Percentiles rank a stretch among this genome's conserved stretches.
These are phyloP conservation scores for Pythium aristosporum DNA, from an alignment of 352 stramenopile species.

Conservation along the genomic window DNA sequence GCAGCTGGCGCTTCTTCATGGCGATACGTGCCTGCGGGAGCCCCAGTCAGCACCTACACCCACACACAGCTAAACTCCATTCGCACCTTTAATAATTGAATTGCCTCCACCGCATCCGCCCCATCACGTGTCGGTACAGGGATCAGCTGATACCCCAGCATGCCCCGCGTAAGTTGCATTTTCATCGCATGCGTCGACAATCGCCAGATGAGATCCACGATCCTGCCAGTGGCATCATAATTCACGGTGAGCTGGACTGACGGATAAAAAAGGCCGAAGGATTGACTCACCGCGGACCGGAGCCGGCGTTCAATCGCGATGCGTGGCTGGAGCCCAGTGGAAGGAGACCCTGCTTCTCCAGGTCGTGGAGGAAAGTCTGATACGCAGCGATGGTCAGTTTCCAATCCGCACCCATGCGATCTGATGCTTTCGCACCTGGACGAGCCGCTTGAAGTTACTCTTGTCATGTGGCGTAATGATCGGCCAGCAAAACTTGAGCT, in stretches of 20 bases:
- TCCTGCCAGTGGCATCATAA: constrained; percentile 21
- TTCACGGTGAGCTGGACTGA: not conserved
- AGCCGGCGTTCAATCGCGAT: constrained; percentile 52
- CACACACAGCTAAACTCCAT: not conserved
- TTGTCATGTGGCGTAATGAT: constrained; percentile 58
- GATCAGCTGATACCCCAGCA: constrained; percentile 15
- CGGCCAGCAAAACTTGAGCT: constrained; percentile 58
- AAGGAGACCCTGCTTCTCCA: constrained; percentile 45
- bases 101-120: constrained; percentile 25
- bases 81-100: constrained; percentile 28
- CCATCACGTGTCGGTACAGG: constrained; percentile 9
- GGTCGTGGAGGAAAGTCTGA: constrained; percentile 38
- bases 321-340: constrained; percentile 52
- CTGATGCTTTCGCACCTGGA: constrained; percentile 34
- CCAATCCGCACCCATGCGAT: not conserved
- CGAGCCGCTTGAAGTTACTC: constrained; percentile 57
- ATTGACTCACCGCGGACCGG: constrained; percentile 36
- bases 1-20: constrained; percentile 40
- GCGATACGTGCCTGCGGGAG: constrained; percentile 36
- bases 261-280: not conserved
- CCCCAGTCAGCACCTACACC: too few relatives aligned
- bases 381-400: not conserved
- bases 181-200: constrained; percentile 46
- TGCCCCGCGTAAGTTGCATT: constrained; percentile 24
- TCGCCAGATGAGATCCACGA: constrained; percentile 56